Evolutionary conservation across 495 filamentous ascomycete genomes (phyloP), one percentile per base, ranked within the genome.

Genomic region (Filosporella fistucella): DNA sequence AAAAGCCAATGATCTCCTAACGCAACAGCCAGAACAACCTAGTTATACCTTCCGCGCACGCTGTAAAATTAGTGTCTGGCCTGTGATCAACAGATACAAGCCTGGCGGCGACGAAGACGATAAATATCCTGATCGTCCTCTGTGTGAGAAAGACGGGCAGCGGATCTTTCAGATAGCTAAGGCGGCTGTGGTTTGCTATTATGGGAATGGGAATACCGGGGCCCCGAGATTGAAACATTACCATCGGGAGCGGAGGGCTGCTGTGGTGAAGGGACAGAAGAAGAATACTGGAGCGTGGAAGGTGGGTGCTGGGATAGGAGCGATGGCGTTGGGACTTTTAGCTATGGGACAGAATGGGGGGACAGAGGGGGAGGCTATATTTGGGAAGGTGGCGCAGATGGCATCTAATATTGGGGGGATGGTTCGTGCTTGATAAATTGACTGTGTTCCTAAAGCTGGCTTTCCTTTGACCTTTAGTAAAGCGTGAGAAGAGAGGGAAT

Each of bases 31-130:
- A n/a, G n/a, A n/a, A 2, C 2, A 3, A 25, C 42, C 34, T 30
- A 20, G 14, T 4, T 17, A 20, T 11, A 25, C 23, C 16, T 29
- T 52, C 17, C 17, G 37, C 3, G 45, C 50, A 1, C 18, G 47
- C 29, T 18, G 18, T 2, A 60, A 56, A 33, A 56, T 60, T 7
- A 28, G 13, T 2, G 42, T 48, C 4, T 60, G 52, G 53, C 57
- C 57, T 14, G 29, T 29, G 2, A 49, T 60, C 16, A 47, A 26
- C 6, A 17, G 53, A 8, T 56, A 35, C 26, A 59, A 59, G 33
- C 48, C 56, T 2, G 56, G 53, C 5, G 21, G 26, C 6, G 24
- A 41, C 13, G 43, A 41, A 2, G 52, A 55, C 13, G 52, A 54
- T 16, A 22, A 47, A 16, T 22, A 40, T 1, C 24, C 23, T 3